Evolutionary conservation across 768 basidiomycete species (phyloP), one percentile per base, ranked within the genome.

Genomic region (Trametes cubensis): DNA sequence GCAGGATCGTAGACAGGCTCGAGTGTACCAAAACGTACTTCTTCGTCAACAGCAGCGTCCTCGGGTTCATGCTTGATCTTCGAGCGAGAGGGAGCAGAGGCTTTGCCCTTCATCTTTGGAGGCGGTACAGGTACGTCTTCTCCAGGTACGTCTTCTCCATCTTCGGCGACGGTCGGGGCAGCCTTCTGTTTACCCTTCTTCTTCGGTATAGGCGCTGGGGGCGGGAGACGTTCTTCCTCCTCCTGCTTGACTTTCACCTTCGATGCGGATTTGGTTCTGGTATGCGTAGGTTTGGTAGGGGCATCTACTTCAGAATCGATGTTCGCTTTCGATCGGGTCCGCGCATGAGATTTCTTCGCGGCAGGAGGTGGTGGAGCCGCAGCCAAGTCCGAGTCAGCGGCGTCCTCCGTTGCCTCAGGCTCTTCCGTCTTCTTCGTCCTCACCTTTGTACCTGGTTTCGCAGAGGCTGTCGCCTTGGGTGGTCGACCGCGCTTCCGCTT

Each of bases 401-500:
- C 56, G 6, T 40, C 61, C 4, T n/a, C 39, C 14, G 34, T 45
- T 3, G 26, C 56, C 7, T 54, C 49, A 13, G 26, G 1, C 8
- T 28, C 55, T 14, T 26, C 25, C 0, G 23, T 18, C 55, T 69
- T 69, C 53, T 54, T 62, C 21, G n/a, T 21, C 60, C 59, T 60
- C 7, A 42, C 26, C 45, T 59, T 58, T 15, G 38, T 38, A 18
- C 46, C 45, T 40, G 55, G 25, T 47, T 53, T 54, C 39, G 44
- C 7, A 17, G 42, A 51, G 42, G 55, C 55, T n/a, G 63, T 20
- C 28, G 26, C 45, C 51, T 40, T 53, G 23, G 54, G 64, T 25
- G 61, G 65, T 46, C 46, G 68, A 34, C 39, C 63, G 14, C 59
- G 68, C 47, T 68, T 69, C 20, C 60, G 62, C 54, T 69, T 69